Evolutionary conservation across 139 green algal species (phyloP).

Genomic region (Diplosphaera chodatii): DNA sequence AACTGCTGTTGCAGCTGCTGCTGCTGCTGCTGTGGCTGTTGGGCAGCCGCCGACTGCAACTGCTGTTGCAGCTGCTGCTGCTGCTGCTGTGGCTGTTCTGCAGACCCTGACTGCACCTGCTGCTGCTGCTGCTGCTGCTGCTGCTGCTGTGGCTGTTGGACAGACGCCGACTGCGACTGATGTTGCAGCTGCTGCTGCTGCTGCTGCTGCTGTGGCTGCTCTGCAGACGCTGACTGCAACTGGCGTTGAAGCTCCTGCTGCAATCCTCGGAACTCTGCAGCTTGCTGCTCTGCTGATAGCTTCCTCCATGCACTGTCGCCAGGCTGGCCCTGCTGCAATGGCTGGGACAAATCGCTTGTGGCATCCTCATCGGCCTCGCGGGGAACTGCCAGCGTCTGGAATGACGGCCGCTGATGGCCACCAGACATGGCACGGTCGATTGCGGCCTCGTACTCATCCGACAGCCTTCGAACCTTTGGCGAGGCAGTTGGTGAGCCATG

Average conservation of each 20-base stretch:
- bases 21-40: too few relatives aligned
- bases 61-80: too few relatives aligned
- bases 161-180: neutral
- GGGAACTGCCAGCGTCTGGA: neutral
- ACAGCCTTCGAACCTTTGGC: neutral
- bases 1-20: too few relatives aligned
- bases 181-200: neutral
- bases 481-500: neutral
- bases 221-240: neutral
- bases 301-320: neutral
- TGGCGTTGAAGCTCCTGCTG: neutral
- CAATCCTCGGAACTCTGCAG: neutral
- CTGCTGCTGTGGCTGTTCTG: too few relatives aligned
- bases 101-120: too few relatives aligned
- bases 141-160: too few relatives aligned
- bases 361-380: neutral
- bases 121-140: too few relatives aligned
- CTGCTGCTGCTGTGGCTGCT: neutral
- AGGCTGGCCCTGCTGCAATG: neutral
- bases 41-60: too few relatives aligned
- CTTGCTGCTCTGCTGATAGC: neutral
- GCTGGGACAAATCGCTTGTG: neutral
- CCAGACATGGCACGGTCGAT: neutral
- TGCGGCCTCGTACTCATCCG: neutral
- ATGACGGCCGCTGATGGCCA: too few relatives aligned